Percentiles rank a stretch among this genome's conserved stretches.
These are phyloP conservation scores for Talaromyces adpressus DNA, from an alignment of 495 filamentous ascomycete genomes.

Conservation along the genomic window DNA sequence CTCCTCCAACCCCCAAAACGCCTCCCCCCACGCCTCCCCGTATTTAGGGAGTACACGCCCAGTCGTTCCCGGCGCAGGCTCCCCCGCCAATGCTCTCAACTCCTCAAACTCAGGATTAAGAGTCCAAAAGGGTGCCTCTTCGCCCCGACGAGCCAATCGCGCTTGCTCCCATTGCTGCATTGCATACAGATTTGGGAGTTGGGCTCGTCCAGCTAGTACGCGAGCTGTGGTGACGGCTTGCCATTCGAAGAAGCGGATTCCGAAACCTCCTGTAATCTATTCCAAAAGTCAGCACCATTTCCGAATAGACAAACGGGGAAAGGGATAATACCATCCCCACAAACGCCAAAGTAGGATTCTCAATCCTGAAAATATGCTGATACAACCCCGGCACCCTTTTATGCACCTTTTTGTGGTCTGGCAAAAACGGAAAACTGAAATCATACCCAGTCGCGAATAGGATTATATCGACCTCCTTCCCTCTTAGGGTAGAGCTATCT, in stretches of 20 bases:
- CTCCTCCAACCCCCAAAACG: not conserved
- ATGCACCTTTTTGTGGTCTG: not conserved
- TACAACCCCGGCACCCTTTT: constrained; percentile 23
- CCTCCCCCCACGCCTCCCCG: constrained; percentile 30
- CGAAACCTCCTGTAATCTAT: constrained; percentile 49
- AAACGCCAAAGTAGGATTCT: constrained; percentile 30
- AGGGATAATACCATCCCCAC: constrained; percentile 21
- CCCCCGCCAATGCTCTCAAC: constrained; percentile 38
- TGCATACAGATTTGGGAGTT: constrained; percentile 31
- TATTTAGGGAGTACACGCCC: constrained; percentile 29
- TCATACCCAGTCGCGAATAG: not conserved
- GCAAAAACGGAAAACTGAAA: constrained; percentile 13
- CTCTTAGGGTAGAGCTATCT: constrained; percentile 33
- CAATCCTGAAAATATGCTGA: constrained; percentile 24
- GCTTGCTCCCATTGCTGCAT: constrained; percentile 46
- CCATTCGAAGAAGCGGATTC: constrained; percentile 54
- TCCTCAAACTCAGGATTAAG: constrained; percentile 48
- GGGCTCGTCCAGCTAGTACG: constrained; percentile 43
- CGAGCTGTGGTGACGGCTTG: constrained; percentile 52
- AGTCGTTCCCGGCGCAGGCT: constrained; percentile 29
- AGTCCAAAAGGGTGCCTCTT: constrained; percentile 40
- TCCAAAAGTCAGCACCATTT: constrained; percentile 12
- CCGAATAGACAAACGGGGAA: too few species aligned
- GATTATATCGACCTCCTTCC: not conserved
- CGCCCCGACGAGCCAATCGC: constrained; percentile 40